Percentiles rank a stretch among this genome's conserved stretches.
phyloP scores from a whole-genome alignment of 768 basidiomycete species.

The Boletus coccyginus region DNA sequence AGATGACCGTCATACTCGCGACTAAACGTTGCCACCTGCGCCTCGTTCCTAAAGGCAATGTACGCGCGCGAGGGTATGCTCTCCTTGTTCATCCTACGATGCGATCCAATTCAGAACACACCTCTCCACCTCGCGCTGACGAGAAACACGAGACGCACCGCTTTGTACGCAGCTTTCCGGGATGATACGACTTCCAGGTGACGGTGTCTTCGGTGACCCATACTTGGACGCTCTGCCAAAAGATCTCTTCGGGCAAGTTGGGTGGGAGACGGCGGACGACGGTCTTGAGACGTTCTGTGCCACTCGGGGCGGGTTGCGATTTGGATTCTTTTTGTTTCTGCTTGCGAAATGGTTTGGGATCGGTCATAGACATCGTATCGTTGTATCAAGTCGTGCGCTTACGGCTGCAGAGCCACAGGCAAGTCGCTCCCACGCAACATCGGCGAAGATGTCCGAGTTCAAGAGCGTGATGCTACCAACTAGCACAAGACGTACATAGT shows the following conservation, averaged over 20 bases:
- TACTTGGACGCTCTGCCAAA: constrained; percentile 85
- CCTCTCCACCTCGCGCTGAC: neutral
- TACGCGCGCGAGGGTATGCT: constrained; percentile 87
- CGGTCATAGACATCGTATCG: constrained; percentile 17
- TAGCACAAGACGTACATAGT: neutral
- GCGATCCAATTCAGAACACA: neutral
- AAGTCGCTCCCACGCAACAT: constrained; percentile 6
- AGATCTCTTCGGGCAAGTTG: constrained; percentile 86
- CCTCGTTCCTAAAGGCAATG: constrained; percentile 80
- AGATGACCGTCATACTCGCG: constrained; percentile 87
- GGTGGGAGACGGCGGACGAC: constrained; percentile 87
- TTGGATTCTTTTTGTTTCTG: constrained; percentile 34
- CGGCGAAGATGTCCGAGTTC: neutral
- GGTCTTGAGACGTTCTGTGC: constrained; percentile 72
- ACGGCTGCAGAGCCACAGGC: neutral
- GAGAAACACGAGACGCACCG: constrained; percentile 42
- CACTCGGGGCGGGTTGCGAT: constrained; percentile 25
- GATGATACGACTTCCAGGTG: constrained; percentile 62
- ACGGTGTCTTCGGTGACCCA: constrained; percentile 82
- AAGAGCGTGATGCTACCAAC: neutral
- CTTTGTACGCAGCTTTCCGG: constrained; percentile 63
- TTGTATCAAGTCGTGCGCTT: neutral
- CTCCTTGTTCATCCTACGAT: constrained; percentile 72
- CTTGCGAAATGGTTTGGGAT: constrained; percentile 20
- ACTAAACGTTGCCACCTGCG: constrained; percentile 70